Evolutionary conservation across 495 filamentous ascomycete genomes (phyloP).

Genomic region (Pyrenula massariospora): DNA sequence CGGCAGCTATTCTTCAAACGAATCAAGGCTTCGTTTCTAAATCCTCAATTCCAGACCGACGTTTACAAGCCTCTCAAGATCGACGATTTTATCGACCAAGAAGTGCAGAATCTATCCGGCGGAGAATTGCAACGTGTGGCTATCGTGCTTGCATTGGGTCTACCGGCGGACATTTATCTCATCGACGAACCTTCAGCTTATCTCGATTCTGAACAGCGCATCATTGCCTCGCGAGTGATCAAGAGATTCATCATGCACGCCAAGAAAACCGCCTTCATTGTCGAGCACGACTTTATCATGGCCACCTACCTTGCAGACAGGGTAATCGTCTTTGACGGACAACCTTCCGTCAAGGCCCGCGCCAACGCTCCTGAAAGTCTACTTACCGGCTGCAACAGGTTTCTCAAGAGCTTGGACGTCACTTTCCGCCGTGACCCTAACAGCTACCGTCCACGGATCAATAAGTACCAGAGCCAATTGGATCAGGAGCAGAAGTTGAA

Average conservation of each 20-base stretch:
- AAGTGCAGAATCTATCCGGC: constrained; percentile 96
- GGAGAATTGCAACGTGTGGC: constrained; percentile 98
- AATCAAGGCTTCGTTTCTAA: constrained; percentile 93
- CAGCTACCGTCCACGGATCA: constrained; percentile 93
- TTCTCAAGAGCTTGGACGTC: constrained; percentile 90
- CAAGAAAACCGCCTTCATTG: constrained; percentile 98
- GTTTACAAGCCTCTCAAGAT: constrained; percentile 97
- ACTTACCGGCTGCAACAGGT: constrained; percentile 91
- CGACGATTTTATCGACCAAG: constrained; percentile 98
- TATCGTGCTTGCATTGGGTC: constrained; percentile 87
- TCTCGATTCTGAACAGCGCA: constrained; percentile 98
- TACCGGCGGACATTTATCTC: constrained; percentile 96
- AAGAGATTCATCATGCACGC: constrained; percentile 99
- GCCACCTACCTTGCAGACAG: constrained; percentile 93
- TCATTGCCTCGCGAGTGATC: constrained; percentile 90
- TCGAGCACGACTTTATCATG: constrained; percentile 99
- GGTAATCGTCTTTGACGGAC: constrained; percentile 94
- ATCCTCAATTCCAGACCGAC: constrained; percentile 96
- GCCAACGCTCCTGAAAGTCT: constrained; percentile 86
- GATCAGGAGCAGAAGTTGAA: constrained; percentile 93
- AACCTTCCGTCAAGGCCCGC: constrained; percentile 75
- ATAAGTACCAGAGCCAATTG: constrained; percentile 88
- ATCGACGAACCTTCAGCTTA: constrained; percentile 95
- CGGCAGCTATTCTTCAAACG: constrained; percentile 92
- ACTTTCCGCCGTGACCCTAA: constrained; percentile 97